Percentiles rank a stretch among this genome's conserved stretches.
Conservation (phyloP, 257 asterid genomes). For the Fraxinus pennsylvanica region DNA sequence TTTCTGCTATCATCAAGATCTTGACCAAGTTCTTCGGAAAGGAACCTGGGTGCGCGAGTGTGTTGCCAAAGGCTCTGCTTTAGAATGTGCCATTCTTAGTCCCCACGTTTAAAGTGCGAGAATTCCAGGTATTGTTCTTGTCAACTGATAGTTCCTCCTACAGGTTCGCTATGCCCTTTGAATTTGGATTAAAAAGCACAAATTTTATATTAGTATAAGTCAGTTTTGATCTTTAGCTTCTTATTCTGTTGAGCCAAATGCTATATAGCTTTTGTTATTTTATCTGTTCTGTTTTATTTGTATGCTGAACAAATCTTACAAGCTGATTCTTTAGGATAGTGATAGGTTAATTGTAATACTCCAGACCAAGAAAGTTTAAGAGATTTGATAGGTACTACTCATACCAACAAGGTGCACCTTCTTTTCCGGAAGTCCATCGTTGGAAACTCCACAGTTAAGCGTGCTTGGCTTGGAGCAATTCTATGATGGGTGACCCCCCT, state of each 20-base stretch:
- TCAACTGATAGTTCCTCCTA: too few species aligned
- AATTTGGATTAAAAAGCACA: not conserved
- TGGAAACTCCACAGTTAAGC: too few species aligned
- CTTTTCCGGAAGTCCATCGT: too few species aligned
- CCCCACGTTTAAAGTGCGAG: not conserved
- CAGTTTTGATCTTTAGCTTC: not conserved
- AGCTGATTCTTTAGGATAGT: not conserved
- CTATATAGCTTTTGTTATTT: not conserved
- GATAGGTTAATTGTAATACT: too few species aligned
- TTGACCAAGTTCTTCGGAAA: not conserved
- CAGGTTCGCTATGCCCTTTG: not conserved
- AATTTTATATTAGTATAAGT: too few species aligned
- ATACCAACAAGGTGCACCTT: too few species aligned
- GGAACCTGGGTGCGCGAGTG: not conserved
- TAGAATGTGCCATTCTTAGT: not conserved
- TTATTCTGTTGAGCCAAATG: not conserved
- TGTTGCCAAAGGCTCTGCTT: not conserved
- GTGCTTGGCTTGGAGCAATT: too few species aligned
- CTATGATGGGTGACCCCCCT: too few species aligned
- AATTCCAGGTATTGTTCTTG: not conserved
- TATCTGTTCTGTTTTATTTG: not conserved
- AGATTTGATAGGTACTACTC: too few species aligned
- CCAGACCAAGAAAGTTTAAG: too few species aligned
- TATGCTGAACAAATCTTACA: not conserved
- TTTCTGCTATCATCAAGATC: not conserved